Evolutionary conservation across 129 eudicot species (phyloP), one percentile per base, ranked within the genome.

Genomic region (Escallonia herrerae): DNA sequence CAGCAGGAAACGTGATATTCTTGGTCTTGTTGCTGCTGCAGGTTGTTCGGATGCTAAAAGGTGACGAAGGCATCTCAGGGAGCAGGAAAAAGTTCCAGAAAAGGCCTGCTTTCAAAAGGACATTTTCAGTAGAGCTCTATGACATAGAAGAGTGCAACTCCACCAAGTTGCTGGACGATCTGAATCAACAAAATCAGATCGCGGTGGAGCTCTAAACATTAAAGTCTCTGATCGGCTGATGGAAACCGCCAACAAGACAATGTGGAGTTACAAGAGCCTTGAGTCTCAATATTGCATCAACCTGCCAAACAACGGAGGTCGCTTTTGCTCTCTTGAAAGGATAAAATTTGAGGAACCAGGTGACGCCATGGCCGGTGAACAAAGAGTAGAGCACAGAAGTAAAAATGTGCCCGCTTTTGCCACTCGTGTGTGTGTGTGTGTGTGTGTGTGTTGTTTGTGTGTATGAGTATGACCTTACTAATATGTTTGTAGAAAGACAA

Each of bases 11-110:
- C n/a, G 40, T 41, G 40, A 50, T 7, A 51, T 2, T 8, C 3
- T 10, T 40, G 11, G 69, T 42, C n/a, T 56, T 50, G 44, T 68
- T 72, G 61, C 37, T 62, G 60, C 40, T 47, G 69, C 79, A 91
- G 97, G 96, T 87, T 51, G 66, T 72, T 66, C 62, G 67, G 66
- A 87, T 91, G 83, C 64, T 91, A 63, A 80, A 72, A 52, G 95
- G 94, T 0, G 86, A 76, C 8, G 83, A 68, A 57, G 72, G 63
- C 44, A 53, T 67, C 38, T 53, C 52, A 5, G 84, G 75, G 42
- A 56, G 70, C 68, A 73, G 60, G 63, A 77, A 65, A 59, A 81
- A 81, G 63, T 78, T 81, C 60, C 76, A 68, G 43, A 81, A 77
- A 65, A 70, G 83, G 72, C 82, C 89, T 7, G 86, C 84, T 2